These are phyloP conservation scores for Boletus coccyginus DNA, from an alignment of 768 basidiomycete genomes.

Conservation along the genomic window DNA sequence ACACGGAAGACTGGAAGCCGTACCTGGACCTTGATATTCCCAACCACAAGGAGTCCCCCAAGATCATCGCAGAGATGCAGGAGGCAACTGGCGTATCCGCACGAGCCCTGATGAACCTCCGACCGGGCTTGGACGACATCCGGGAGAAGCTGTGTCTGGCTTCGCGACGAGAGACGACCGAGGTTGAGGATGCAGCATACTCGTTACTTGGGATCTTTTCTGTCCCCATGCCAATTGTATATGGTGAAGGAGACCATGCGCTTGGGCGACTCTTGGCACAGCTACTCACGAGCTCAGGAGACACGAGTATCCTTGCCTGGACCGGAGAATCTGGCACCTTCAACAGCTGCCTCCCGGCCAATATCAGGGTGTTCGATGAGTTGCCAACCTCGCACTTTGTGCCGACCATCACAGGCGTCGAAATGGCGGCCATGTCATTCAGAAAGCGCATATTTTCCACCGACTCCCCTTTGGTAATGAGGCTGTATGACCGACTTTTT, in stretches of 20 bases:
- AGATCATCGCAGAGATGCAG: too few relatives aligned
- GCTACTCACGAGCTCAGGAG: constrained; percentile 1
- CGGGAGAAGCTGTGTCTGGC: not conserved
- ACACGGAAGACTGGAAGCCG: too few relatives aligned
- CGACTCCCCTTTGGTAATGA: not conserved
- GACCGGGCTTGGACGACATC: not conserved
- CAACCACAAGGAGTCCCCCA: too few relatives aligned
- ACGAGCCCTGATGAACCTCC: too few relatives aligned
- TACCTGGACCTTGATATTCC: too few relatives aligned
- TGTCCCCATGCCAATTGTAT: not conserved
- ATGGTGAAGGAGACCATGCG: constrained; percentile 2
- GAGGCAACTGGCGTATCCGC: too few relatives aligned
- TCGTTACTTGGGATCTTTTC: constrained; percentile 6
- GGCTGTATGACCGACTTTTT: not conserved
- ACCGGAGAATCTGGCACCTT: not conserved
- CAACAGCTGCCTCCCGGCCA: constrained; percentile 3
- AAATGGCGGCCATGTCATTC: not conserved
- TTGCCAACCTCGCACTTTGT: not conserved
- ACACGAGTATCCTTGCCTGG: constrained; percentile 7
- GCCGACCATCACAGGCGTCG: not conserved
- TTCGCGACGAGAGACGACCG: constrained; percentile 1
- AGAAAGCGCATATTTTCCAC: too few relatives aligned
- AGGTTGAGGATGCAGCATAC: constrained; percentile 4
- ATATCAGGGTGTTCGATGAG: not conserved
- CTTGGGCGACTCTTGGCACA: constrained; percentile 3